Percentiles rank a stretch among this genome's conserved stretches.
Evolutionary conservation across 2,329 filamentous ascomycete genomes (phyloP).

Genomic region (Calonectria multiphialidica): DNA sequence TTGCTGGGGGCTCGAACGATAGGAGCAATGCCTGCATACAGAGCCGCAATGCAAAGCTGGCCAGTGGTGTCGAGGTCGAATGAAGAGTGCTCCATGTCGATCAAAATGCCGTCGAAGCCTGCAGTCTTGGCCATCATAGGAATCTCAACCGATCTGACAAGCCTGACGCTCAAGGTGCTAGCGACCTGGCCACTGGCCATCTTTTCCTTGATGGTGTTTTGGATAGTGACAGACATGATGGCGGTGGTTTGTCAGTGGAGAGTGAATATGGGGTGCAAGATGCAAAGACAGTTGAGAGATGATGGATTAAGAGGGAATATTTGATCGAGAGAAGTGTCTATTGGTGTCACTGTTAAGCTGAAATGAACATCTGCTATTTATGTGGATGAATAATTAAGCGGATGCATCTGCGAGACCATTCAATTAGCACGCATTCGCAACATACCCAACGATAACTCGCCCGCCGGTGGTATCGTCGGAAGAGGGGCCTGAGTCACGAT

Average conservation of each 20-base stretch:
- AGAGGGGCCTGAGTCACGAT: not conserved
- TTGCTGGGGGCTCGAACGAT: constrained; percentile 42
- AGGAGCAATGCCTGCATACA: constrained; percentile 44
- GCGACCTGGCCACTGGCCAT: constrained; percentile 41
- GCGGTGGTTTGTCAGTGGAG: not conserved
- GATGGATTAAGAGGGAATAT: not conserved
- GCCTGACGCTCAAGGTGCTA: constrained; percentile 46
- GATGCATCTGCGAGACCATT: not conserved
- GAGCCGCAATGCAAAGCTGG: constrained; percentile 46
- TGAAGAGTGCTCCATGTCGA: constrained; percentile 53
- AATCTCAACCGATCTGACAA: constrained; percentile 46
- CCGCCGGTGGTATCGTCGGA: not conserved
- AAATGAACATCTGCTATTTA: not conserved
- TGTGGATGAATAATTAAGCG: constrained; percentile 6
- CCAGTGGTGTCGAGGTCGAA: constrained; percentile 48
- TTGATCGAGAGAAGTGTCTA: not conserved
- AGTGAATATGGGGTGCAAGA: not conserved
- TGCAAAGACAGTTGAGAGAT: not conserved
- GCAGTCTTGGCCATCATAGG: constrained; percentile 49
- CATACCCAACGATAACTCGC: not conserved
- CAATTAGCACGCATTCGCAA: not conserved
- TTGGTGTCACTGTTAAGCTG: not conserved
- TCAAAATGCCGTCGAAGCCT: constrained; percentile 51
- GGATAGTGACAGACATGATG: constrained; percentile 37
- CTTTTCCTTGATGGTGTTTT: constrained; percentile 43